Evolutionary conservation across 768 basidiomycete species (phyloP).

Genomic region (Pleurotus platypus): DNA sequence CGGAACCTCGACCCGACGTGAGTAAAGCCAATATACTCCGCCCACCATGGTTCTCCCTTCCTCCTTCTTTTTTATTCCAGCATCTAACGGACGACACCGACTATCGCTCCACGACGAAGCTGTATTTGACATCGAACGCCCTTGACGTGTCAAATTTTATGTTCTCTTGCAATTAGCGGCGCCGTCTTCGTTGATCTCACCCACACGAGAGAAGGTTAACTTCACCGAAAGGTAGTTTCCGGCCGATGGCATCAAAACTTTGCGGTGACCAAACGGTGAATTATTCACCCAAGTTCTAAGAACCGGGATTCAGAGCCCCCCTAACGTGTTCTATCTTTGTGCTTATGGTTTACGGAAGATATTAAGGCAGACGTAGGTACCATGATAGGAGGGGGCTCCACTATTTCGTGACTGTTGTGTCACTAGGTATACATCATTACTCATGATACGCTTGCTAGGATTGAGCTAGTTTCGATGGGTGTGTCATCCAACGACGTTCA

Average conservation of each 20-base stretch:
- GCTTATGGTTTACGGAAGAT: too few relatives aligned
- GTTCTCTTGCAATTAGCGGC: neutral
- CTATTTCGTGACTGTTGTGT: too few relatives aligned
- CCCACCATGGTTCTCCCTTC: neutral
- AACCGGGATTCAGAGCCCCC: neutral
- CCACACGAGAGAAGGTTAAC: neutral
- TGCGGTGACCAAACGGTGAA: conserved; percentile 6
- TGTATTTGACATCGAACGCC: conserved; percentile 8
- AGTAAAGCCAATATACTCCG: neutral
- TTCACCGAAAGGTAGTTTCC: conserved; percentile 5
- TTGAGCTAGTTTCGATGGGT: too few relatives aligned
- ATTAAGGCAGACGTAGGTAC: too few relatives aligned
- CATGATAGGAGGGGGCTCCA: too few relatives aligned
- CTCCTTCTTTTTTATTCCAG: neutral
- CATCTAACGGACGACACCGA: neutral
- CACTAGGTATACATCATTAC: too few relatives aligned
- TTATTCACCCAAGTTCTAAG: neutral
- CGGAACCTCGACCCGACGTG: conserved; percentile 8
- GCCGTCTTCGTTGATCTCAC: neutral
- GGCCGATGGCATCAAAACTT: conserved; percentile 1
- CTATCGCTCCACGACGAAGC: conserved; percentile 5
- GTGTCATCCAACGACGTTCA: too few relatives aligned
- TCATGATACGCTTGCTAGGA: too few relatives aligned
- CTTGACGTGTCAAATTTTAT: neutral
- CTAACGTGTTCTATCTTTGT: too few relatives aligned